A percentile compares a stretch with the other conserved stretches of the same genome.
phyloP scores from a whole-genome alignment of 768 basidiomycete species.

The Amanita muscaria region DNA sequence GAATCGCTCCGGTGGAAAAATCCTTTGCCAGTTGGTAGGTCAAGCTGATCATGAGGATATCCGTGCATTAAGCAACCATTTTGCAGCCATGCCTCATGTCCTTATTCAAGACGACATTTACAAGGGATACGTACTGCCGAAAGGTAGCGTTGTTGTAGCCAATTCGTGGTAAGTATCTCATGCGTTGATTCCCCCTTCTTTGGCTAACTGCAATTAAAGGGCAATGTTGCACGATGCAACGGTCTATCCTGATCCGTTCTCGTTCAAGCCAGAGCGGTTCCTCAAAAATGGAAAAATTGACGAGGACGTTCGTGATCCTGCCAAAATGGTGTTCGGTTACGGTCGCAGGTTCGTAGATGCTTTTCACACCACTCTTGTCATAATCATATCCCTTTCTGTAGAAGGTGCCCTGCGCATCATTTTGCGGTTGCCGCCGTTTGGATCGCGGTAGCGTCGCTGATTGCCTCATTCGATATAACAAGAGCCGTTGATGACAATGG shows the following conservation, averaged over 20 bases:
- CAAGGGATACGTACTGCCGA: slow-evolving; percentile 39
- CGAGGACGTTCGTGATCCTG: slow-evolving; percentile 24
- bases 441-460: slow-evolving; percentile 21
- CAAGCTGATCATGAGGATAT: neutral
- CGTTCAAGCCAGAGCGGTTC: slow-evolving; percentile 41
- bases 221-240: slow-evolving; percentile 43
- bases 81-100: slow-evolving; percentile 35
- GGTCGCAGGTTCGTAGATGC: too few species aligned
- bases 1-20: slow-evolving; percentile 43
- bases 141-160: slow-evolving; percentile 34
- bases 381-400: neutral
- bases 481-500: slow-evolving; percentile 14
- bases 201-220: slow-evolving; percentile 24
- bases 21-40: slow-evolving; percentile 34
- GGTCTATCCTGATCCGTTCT: slow-evolving; percentile 38
- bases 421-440: slow-evolving; percentile 25
- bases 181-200: neutral
- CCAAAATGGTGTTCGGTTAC: slow-evolving; percentile 35
- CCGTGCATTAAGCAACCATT: neutral
- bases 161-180: slow-evolving; percentile 36
- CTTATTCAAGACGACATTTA: slow-evolving; percentile 36
- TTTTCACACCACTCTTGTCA: too few species aligned
- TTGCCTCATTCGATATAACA: slow-evolving; percentile 22
- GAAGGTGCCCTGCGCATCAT: slow-evolving; percentile 25
- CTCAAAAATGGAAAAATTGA: slow-evolving; percentile 19